phyloP scores from a whole-genome alignment of 108 stramenopile species.

The Chaetoceros tenuissimus region DNA sequence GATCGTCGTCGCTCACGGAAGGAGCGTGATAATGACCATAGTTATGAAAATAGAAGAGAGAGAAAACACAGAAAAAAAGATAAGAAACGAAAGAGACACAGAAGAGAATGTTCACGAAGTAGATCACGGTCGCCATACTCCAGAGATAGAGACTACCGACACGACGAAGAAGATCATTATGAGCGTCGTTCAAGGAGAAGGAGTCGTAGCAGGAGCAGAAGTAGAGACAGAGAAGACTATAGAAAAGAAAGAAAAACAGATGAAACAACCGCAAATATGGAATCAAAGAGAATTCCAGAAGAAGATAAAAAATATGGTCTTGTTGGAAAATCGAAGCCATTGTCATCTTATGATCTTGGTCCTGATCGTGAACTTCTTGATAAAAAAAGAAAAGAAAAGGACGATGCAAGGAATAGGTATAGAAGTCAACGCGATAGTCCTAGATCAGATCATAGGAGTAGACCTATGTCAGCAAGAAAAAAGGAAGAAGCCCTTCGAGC shows the following conservation, averaged over 20 bases:
- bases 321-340: background rate
- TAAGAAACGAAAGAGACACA: constrained; percentile 11
- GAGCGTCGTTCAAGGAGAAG: constrained; percentile 5
- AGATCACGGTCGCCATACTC: background rate
- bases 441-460: background rate
- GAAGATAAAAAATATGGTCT: background rate
- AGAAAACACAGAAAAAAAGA: constrained; percentile 11
- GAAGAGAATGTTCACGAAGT: constrained; percentile 1
- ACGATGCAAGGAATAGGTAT: constrained; percentile 22
- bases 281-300: background rate
- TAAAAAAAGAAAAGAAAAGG: constrained; percentile 37
- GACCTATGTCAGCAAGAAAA: constrained; percentile 22
- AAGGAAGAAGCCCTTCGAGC: constrained; percentile 24
- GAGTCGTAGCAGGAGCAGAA: constrained; percentile 4
- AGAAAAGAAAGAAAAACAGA: background rate
- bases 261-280: background rate
- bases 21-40: background rate
- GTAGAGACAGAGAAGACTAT: background rate
- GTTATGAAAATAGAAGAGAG: background rate
- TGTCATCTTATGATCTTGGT: constrained; percentile 28
- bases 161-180: constrained; percentile 3
- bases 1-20: constrained; percentile 3
- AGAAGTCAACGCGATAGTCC: constrained; percentile 2
- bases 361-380: constrained; percentile 45
- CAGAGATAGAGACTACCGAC: constrained; percentile 4